Evolutionary conservation across 176 grass and related monocot species (phyloP).

Genomic region (Ampelocalamus luodianensis): DNA sequence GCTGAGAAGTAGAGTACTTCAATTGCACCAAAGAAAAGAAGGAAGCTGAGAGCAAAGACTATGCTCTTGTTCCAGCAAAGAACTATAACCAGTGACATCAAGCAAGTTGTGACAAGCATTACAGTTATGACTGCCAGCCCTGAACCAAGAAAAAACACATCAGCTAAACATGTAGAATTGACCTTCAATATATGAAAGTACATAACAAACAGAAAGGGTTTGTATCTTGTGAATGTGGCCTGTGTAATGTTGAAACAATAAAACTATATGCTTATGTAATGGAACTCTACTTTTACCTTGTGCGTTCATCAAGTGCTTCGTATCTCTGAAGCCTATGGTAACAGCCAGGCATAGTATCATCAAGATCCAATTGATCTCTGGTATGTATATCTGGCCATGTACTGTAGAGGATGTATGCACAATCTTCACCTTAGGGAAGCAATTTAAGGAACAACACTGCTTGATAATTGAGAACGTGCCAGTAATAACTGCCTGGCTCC

Average conservation of each 20-base stretch:
- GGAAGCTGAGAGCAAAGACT: constrained; percentile 58
- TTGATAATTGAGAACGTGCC: constrained; percentile 97
- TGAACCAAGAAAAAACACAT: constrained; percentile 41
- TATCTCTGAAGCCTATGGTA: constrained; percentile 85
- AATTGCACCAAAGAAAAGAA: constrained; percentile 79
- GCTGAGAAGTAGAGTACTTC: constrained; percentile 84
- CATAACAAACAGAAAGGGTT: background rate
- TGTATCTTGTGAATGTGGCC: background rate
- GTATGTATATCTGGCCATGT: constrained; percentile 95
- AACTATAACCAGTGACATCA: constrained; percentile 86
- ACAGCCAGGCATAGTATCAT: constrained; percentile 89
- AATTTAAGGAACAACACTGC: constrained; percentile 77
- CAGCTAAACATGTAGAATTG: background rate
- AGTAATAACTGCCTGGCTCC: constrained; percentile 88
- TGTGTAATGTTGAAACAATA: background rate
- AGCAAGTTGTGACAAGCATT: constrained; percentile 91
- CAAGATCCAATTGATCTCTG: constrained; percentile 95
- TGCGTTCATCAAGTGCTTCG: constrained; percentile 79
- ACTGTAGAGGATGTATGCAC: constrained; percentile 83
- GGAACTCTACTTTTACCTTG: constrained; percentile 53
- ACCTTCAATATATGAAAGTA: background rate
- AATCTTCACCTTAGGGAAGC: constrained; percentile 92
- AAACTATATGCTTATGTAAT: background rate
- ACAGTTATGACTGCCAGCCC: constrained; percentile 91
- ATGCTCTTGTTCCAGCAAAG: constrained; percentile 93